These are phyloP conservation scores for Alliaria petiolata DNA, from an alignment of 345 rosid species.

Conservation along the genomic window DNA sequence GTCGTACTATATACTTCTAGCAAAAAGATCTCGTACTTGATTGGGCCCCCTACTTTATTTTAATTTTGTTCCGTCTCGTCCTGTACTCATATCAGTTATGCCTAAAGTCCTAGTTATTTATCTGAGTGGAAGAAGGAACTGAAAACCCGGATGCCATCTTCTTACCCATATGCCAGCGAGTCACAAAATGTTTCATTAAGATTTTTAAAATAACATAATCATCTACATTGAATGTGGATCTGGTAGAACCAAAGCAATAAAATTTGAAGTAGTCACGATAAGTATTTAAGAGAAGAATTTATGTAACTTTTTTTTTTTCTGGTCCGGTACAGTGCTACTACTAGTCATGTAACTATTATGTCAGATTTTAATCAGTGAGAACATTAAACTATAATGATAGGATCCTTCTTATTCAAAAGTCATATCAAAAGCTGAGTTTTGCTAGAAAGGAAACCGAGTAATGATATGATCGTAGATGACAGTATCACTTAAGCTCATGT, in stretches of 20 bases:
- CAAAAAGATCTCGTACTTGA: not conserved
- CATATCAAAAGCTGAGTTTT: not conserved
- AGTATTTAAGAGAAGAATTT: not conserved
- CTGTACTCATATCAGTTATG: not conserved
- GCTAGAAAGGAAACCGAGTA: not conserved
- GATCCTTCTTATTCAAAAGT: not conserved
- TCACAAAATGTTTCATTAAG: not conserved
- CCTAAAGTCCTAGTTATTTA: not conserved
- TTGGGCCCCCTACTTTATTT: not conserved
- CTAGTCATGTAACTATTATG: not conserved
- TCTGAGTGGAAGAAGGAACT: not conserved
- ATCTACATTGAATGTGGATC: not conserved
- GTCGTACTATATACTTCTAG: not conserved
- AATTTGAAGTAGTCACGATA: too few relatives aligned
- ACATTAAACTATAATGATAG: not conserved
- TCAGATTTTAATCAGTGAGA: not conserved
- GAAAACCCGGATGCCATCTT: not conserved
- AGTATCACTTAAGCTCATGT: not conserved
- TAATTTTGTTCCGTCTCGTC: not conserved
- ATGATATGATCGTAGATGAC: not conserved
- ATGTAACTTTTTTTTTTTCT: not conserved
- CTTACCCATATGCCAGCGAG: not conserved
- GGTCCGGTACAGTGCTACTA: not conserved
- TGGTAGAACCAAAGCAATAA: not conserved
- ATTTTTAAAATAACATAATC: not conserved